A percentile compares a stretch with the other conserved stretches of the same genome.
These are phyloP conservation scores for Escovopsis sp. DNA, from an alignment of 2,329 filamentous ascomycete genomes.

Conservation along the genomic window DNA sequence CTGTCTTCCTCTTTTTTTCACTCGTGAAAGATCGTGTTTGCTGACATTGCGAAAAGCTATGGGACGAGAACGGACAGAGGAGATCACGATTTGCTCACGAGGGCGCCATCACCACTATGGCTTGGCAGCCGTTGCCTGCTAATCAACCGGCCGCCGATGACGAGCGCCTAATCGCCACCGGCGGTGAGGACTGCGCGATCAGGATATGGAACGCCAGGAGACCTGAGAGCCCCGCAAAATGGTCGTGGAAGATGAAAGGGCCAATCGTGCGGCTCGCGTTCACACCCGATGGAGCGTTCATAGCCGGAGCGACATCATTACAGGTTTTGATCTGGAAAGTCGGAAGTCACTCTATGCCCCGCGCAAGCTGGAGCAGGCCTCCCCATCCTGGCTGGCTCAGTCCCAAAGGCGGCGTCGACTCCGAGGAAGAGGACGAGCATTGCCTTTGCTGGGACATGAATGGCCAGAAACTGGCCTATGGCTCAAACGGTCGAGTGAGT, in stretches of 20 bases:
- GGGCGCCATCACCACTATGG: slow-evolving; percentile 39
- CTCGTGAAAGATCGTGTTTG: background rate
- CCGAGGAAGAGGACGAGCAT: slow-evolving; percentile 45
- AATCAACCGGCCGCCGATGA: slow-evolving; percentile 23
- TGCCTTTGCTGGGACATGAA: slow-evolving; percentile 47
- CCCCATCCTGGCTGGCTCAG: slow-evolving; percentile 43
- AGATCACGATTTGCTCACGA: slow-evolving; percentile 43
- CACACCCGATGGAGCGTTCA: slow-evolving; percentile 46
- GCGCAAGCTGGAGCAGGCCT: slow-evolving; percentile 42
- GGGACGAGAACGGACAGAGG: slow-evolving; percentile 37
- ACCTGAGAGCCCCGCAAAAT: slow-evolving; percentile 38
- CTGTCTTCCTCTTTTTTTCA: background rate
- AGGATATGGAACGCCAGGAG: slow-evolving; percentile 45
- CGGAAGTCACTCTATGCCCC: slow-evolving; percentile 39
- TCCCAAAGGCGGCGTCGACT: slow-evolving; percentile 34
- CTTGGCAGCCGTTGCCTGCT: slow-evolving; percentile 40
- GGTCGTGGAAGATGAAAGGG: slow-evolving; percentile 44
- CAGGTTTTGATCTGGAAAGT: slow-evolving; percentile 51
- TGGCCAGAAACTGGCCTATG: slow-evolving; percentile 47
- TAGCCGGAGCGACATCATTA: slow-evolving; percentile 44
- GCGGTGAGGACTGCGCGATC: slow-evolving; percentile 47
- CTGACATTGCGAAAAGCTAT: slow-evolving; percentile 25
- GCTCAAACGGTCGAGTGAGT: slow-evolving; percentile 46
- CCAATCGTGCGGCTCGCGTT: slow-evolving; percentile 45
- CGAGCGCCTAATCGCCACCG: slow-evolving; percentile 44